Evolutionary conservation across 371 early-diverging fungal species (phyloP), one percentile per base, ranked within the genome.

Genomic region (Mortierella sp.): DNA sequence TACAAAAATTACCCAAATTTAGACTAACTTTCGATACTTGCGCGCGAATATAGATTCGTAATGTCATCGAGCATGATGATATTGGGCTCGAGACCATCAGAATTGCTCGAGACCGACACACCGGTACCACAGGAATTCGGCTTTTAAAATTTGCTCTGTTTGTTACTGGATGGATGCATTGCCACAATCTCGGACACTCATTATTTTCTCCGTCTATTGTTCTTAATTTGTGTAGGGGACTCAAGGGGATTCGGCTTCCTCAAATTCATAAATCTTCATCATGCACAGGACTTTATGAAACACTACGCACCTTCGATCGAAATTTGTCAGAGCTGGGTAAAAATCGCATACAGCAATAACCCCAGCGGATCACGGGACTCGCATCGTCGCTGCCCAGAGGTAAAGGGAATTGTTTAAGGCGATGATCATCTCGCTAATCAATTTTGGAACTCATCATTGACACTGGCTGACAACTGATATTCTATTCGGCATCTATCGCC

Each of bases 241-340:
- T 70, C 70, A 15, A 64, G 66, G 51, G 79, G 79, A 28, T 79
- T 73, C 35, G 79, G 69, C 2, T 79, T 73, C 34, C 40, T 79
- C 15, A 64, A 53, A 54, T 79, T 79, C 37, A 28, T 55, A 2
- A 53, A 62, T 12, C 40, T 69, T 3, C 66, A 66, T 31, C 55
- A 70, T 13, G 70, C 79, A 2, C 67, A 74, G 28, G 71, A 74
- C 4, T 80, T 74, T n/a, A 67, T 70, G 65, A 35, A 54, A 23
- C 37, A 63, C 1, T 45, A 40, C 23, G 40, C 60, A 26, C 70
- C 80, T 8, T 74, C 80, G 15, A 59, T 80, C 47, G 61, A 43
- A 23, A 64, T 80, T 28, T 74, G 75, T 3, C 61, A 56, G 26
- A 67, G 29, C 5, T 53, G 70, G 61, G 71, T 66, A 43, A 53